Evolutionary conservation across 805 yeast genomes (phyloP).

Genomic region (Wickerhamiella sergipiensis): DNA sequence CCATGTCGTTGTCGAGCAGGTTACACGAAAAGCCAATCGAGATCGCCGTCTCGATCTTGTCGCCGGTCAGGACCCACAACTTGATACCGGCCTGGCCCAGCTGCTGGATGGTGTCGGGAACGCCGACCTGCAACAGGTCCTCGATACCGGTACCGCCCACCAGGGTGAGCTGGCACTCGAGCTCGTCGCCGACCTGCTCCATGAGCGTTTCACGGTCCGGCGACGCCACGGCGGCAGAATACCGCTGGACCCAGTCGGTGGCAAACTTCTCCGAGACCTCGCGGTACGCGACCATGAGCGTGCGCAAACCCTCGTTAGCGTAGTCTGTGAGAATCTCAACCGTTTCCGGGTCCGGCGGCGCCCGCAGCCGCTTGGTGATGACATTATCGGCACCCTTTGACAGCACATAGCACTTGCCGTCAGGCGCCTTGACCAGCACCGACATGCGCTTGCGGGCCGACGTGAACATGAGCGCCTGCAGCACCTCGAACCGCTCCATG

Average conservation of each 20-base stretch:
- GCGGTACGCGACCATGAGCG: slow-evolving; percentile 55
- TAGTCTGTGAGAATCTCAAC: slow-evolving; percentile 41
- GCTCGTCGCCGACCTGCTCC: slow-evolving; percentile 40
- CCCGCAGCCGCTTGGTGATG: slow-evolving; percentile 35
- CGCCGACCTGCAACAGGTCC: slow-evolving; percentile 66
- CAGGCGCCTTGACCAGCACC: slow-evolving; percentile 40
- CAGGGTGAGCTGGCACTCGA: slow-evolving; percentile 43
- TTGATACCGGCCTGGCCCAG: slow-evolving; percentile 63
- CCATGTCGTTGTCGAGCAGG: slow-evolving; percentile 53
- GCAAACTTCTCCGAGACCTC: slow-evolving; percentile 36
- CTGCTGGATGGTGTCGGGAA: slow-evolving; percentile 56
- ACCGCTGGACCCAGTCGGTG: slow-evolving; percentile 41
- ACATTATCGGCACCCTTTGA: slow-evolving; percentile 70
- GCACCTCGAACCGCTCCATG: slow-evolving; percentile 32
- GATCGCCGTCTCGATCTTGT: slow-evolving; percentile 71
- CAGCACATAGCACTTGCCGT: slow-evolving; percentile 32
- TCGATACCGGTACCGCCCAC: slow-evolving; percentile 77
- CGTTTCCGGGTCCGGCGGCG: slow-evolving; percentile 13
- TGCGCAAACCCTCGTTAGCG: slow-evolving; percentile 68
- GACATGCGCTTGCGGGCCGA: slow-evolving; percentile 72
- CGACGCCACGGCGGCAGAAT: slow-evolving; percentile 36
- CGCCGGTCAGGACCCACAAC: slow-evolving; percentile 76
- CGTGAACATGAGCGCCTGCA: slow-evolving; percentile 48
- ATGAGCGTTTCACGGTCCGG: slow-evolving; percentile 45
- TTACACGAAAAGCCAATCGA: slow-evolving; percentile 73